These are phyloP conservation scores for Amphirosellinia nigrospora DNA, from an alignment of 495 filamentous ascomycete genomes.

Conservation along the genomic window DNA sequence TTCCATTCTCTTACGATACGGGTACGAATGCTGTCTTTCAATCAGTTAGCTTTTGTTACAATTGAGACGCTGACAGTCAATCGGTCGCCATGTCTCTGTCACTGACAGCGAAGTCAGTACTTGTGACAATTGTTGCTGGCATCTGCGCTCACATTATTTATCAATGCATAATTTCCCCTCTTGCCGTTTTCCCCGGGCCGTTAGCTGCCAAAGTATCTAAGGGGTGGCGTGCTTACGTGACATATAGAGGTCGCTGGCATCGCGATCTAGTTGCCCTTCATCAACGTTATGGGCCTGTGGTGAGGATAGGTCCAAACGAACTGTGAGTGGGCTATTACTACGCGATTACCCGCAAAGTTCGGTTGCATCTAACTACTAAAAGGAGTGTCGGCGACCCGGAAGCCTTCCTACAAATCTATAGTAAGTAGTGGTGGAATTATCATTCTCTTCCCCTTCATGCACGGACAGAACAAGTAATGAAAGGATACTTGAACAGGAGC, in stretches of 20 bases:
- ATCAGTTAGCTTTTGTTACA: not conserved
- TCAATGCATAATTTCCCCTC: slow-evolving; percentile 17
- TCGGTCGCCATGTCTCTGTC: not conserved
- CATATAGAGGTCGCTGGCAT: slow-evolving; percentile 19
- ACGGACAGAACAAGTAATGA: not conserved
- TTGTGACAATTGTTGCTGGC: slow-evolving; percentile 17
- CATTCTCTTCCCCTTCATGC: not conserved
- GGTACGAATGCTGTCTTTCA: not conserved
- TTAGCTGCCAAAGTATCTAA: slow-evolving; percentile 19
- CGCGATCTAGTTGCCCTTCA: not conserved
- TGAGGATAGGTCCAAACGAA: slow-evolving; percentile 22
- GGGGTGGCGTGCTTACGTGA: slow-evolving; percentile 15
- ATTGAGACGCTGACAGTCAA: not conserved
- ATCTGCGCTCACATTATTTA: not conserved
- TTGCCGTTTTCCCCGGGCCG: slow-evolving; percentile 18
- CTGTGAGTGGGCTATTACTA: slow-evolving; percentile 1
- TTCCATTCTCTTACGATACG: not conserved
- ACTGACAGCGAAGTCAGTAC: not conserved
- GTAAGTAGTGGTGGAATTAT: not conserved
- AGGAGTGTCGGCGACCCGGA: slow-evolving; percentile 19
- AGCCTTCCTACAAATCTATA: slow-evolving; percentile 14
- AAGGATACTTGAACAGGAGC: not conserved
- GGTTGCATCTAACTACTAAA: not conserved
- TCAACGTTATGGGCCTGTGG: slow-evolving; percentile 16
- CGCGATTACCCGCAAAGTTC: not conserved